These are phyloP conservation scores for Penicillium parvum DNA, from an alignment of 495 filamentous ascomycete genomes.

Conservation along the genomic window DNA sequence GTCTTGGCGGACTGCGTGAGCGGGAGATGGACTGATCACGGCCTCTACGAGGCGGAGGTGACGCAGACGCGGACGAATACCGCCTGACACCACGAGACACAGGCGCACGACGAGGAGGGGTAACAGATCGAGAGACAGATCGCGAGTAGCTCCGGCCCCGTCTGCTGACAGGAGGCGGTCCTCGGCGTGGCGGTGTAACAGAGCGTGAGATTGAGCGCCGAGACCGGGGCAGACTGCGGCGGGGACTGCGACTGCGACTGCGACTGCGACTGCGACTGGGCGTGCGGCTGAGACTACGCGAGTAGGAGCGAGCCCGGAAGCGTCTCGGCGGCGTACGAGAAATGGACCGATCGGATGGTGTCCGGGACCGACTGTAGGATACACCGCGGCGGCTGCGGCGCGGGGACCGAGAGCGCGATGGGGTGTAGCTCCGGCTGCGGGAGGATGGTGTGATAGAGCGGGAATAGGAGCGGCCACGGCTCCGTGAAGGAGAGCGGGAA, in stretches of 20 bases:
- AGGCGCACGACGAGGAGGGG: constrained; percentile 24
- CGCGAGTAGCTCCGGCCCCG: constrained; percentile 30
- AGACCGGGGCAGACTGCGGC: constrained; percentile 22
- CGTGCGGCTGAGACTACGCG: constrained; percentile 24
- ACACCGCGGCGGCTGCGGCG: constrained; percentile 30
- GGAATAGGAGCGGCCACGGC: constrained; percentile 34
- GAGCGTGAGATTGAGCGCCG: constrained; percentile 34
- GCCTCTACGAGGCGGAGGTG: constrained; percentile 26
- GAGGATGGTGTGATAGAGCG: constrained; percentile 38
- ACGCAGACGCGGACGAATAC: constrained; percentile 25
- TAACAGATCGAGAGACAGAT: constrained; percentile 33
- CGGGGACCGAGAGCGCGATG: constrained; percentile 28
- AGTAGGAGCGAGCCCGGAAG: constrained; percentile 25
- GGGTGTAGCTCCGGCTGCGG: constrained; percentile 36
- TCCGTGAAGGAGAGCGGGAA: constrained; percentile 36
- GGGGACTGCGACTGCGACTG: constrained; percentile 9
- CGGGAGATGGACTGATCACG: constrained; percentile 21
- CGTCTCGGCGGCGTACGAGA: constrained; percentile 31
- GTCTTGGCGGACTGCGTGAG: constrained; percentile 24
- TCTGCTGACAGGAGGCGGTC: constrained; percentile 4
- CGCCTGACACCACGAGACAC: constrained; percentile 11
- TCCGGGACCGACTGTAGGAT: constrained; percentile 31
- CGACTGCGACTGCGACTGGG: constrained; percentile 17
- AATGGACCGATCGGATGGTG: constrained; percentile 14
- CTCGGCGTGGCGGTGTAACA: constrained; percentile 31